Evolutionary conservation across 768 basidiomycete species (phyloP), one percentile per base, ranked within the genome.

Genomic region (Astraeus odoratus): DNA sequence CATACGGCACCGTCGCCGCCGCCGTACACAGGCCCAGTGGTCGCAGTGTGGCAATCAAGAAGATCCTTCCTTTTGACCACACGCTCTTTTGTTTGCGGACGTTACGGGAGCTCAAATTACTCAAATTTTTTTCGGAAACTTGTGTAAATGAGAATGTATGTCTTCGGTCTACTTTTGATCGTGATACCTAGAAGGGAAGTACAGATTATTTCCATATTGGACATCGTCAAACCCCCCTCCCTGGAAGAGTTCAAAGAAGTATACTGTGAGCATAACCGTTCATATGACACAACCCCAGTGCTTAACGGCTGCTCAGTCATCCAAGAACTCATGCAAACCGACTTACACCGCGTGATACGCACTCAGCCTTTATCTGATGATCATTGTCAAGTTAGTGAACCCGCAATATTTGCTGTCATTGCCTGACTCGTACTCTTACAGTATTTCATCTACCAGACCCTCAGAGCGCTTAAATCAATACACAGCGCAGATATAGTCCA

Each of bases 21-120:
- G 94, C 93, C 26, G 68, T 86, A 29, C 92, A 96, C 67, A 78
- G 79, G 54, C 85, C 87, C 5, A 79, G 82, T 7, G 80, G 83
- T 25, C 80, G 81, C 48, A 80, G 89, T 61, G 91, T 97, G 13
- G 94, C 93, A 34, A 94, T 95, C 69, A 97, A 95, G 77, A 92
- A 90, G 68, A 85, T 96, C 57, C 80, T 87, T 33, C 93, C 92
- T 8, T 95, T 96, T 64, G 93, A 95, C 57, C 93, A 95, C 61
- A 84, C 88, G 25, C 74, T 95, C 64, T 95, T 93, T 70, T 90
- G 86, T 56, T 69, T 95, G 59, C 76, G 86, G 47, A 97, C 93
- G 2, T 70, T 96, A 42, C 77, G 93, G 49, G 94, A 96, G 68
- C 75, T 96, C 62, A 95, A 96, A 68, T 72, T 96, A 16, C 75